Conservation (phyloP, 805 yeast genomes). For the Diddensiella transvaalensis region DNA sequence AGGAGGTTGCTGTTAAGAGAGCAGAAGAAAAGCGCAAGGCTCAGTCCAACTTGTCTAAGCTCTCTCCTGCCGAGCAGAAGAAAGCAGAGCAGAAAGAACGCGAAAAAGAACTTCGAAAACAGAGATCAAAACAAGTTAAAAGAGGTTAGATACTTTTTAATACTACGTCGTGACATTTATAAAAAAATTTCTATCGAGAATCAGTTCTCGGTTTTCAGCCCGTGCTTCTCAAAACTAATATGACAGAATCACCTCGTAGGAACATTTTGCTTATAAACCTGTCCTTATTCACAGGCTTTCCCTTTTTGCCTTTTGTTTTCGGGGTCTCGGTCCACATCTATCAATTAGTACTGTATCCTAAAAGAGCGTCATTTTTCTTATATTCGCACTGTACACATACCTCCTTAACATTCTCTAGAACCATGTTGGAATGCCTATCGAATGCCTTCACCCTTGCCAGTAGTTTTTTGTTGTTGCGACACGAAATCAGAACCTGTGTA, state of each 20-base stretch:
- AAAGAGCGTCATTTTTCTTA: too few relatives aligned
- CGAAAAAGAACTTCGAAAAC: constrained; percentile 78
- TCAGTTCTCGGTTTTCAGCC: constrained; percentile 12
- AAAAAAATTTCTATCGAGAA: too few relatives aligned
- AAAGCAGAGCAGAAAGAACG: constrained; percentile 72
- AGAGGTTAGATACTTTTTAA: constrained; percentile 9
- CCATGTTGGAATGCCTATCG: constrained; percentile 93
- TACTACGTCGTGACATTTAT: too few relatives aligned
- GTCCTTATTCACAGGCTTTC: constrained; percentile 62
- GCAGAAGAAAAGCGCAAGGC: constrained; percentile 50
- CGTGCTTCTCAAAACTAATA: constrained; percentile 53
- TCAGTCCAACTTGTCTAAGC: constrained; percentile 58
- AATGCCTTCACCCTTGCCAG: constrained; percentile 89
- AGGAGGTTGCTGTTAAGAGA: constrained; percentile 65
- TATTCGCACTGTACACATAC: constrained; percentile 30
- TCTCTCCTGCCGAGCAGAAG: constrained; percentile 75
- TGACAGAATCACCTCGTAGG: constrained; percentile 92
- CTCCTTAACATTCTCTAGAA: constrained; percentile 88
- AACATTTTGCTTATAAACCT: constrained; percentile 87
- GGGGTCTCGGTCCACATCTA: constrained; percentile 62
- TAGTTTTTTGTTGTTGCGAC: constrained; percentile 90
- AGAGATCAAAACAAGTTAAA: constrained; percentile 27
- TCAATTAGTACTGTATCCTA: too few relatives aligned
- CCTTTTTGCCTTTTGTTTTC: constrained; percentile 64
- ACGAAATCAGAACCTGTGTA: constrained; percentile 77